These are phyloP conservation scores for Didymella exigua DNA, from an alignment of 2,329 filamentous ascomycete genomes.

Conservation along the genomic window DNA sequence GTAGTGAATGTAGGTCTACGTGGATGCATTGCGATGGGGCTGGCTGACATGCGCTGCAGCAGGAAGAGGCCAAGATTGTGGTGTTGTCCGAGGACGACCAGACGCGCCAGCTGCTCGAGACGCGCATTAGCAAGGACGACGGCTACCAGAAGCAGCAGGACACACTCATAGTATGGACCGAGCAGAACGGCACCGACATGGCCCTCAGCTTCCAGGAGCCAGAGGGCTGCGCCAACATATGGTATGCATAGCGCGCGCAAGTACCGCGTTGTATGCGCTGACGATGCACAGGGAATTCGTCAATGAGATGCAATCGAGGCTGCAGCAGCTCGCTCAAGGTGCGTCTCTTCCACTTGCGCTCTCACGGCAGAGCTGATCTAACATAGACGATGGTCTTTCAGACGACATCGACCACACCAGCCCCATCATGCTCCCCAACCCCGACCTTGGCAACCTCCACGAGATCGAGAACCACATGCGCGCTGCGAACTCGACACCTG, in stretches of 20 bases:
- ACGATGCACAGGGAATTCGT: slow-evolving; percentile 80
- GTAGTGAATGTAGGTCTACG: slow-evolving; percentile 68
- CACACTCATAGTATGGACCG: slow-evolving; percentile 98
- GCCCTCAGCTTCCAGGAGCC: slow-evolving; percentile 97
- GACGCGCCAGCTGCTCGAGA: slow-evolving; percentile 81
- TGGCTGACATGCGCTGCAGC: slow-evolving; percentile 58
- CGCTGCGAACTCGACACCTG: slow-evolving; percentile 72
- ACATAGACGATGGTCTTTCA: slow-evolving; percentile 79
- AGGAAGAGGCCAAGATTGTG: slow-evolving; percentile 84
- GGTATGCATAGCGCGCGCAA: slow-evolving; percentile 60
- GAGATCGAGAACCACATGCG: slow-evolving; percentile 89
- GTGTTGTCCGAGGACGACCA: slow-evolving; percentile 95
- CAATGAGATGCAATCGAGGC: slow-evolving; percentile 78
- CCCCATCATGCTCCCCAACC: slow-evolving; percentile 74
- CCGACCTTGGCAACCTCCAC: slow-evolving; percentile 78
- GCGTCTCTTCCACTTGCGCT: slow-evolving; percentile 31
- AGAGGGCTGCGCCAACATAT: slow-evolving; percentile 90
- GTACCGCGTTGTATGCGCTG: slow-evolving; percentile 12
- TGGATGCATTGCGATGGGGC: slow-evolving; percentile 8
- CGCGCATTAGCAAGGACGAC: slow-evolving; percentile 89
- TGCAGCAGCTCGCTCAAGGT: slow-evolving; percentile 69
- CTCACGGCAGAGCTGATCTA: slow-evolving; percentile 22
- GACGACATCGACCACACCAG: slow-evolving; percentile 80
- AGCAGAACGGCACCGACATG: slow-evolving; percentile 91
- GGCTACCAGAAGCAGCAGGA: slow-evolving; percentile 99